These are phyloP conservation scores for Akanthomyces uredinophilus DNA, from an alignment of 2,329 filamentous ascomycete species.

Conservation along the genomic window DNA sequence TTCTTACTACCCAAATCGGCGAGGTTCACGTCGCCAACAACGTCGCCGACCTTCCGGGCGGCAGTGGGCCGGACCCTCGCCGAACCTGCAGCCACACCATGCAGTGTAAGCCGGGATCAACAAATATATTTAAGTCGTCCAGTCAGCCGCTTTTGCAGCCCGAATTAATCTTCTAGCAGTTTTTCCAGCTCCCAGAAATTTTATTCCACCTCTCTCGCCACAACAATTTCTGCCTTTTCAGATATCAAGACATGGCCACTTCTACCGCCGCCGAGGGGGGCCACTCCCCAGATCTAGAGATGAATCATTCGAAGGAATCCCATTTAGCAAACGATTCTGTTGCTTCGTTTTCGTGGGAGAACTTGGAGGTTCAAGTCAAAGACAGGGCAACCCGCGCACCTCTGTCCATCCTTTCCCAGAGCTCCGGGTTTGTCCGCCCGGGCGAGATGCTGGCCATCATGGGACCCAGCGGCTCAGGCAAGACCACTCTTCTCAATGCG, in stretches of 20 bases:
- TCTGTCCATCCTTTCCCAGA: slow-evolving; percentile 17
- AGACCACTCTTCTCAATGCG: slow-evolving; percentile 79
- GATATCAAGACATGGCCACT: neutral
- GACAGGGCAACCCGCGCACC: slow-evolving; percentile 42
- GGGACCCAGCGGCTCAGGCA: slow-evolving; percentile 70
- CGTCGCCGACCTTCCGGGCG: neutral
- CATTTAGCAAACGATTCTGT: slow-evolving; percentile 58
- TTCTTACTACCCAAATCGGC: no score
- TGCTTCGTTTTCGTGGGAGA: slow-evolving; percentile 59
- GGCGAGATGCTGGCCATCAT: slow-evolving; percentile 75
- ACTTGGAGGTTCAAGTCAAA: slow-evolving; percentile 64
- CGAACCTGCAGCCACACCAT: neutral
- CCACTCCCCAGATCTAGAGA: slow-evolving; percentile 10
- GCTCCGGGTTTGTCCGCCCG: slow-evolving; percentile 22
- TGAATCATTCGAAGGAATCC: slow-evolving; percentile 24
- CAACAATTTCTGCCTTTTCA: neutral
- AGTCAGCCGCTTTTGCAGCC: neutral
- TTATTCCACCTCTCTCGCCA: neutral
- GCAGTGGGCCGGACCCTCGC: slow-evolving; percentile 1
- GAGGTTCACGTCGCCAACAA: neutral
- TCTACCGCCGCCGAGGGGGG: neutral
- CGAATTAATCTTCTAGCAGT: neutral
- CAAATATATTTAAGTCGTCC: neutral
- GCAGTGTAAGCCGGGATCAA: neutral
- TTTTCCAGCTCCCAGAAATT: neutral